A percentile compares a stretch with the other conserved stretches of the same genome.
These are phyloP conservation scores for Sonneratia alba DNA, from an alignment of 345 rosid species.

Conservation along the genomic window DNA sequence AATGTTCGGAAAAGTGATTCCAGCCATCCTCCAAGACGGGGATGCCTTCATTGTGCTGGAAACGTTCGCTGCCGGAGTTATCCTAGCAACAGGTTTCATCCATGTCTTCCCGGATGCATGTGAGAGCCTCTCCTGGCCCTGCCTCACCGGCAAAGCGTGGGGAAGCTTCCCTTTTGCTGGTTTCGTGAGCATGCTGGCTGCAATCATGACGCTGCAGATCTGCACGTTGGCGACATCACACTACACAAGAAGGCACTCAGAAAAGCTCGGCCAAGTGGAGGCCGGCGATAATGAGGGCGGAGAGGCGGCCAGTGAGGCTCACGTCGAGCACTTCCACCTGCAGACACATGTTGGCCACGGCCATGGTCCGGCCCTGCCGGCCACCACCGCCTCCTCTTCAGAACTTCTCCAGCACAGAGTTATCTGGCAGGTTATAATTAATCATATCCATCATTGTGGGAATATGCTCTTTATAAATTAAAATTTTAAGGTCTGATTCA, in stretches of 20 bases:
- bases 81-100: constrained; percentile 71
- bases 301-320: neutral
- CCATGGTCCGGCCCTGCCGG: neutral
- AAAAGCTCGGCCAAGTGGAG: neutral
- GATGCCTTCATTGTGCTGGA: constrained; percentile 39
- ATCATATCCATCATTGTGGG: neutral
- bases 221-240: constrained; percentile 50
- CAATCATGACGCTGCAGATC: constrained; percentile 39
- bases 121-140: constrained; percentile 40
- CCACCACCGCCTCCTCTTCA: neutral
- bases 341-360: constrained; percentile 4
- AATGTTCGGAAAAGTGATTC: constrained; percentile 20
- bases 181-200: constrained; percentile 68
- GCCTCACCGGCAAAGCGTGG: constrained; percentile 48
- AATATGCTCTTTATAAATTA: too few relatives aligned
- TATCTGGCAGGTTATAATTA: constrained; percentile 23
- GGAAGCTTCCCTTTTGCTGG: constrained; percentile 69
- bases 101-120: constrained; percentile 78
- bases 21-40: constrained; percentile 21
- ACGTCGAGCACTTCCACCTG: neutral
- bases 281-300: neutral
- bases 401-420: constrained; percentile 23
- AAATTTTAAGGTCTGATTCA: neutral
- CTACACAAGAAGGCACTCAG: constrained; percentile 11
- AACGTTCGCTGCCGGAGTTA: constrained; percentile 51